Evolutionary conservation across 768 basidiomycete species (phyloP).

Genomic region (Lactifluus pinguis): DNA sequence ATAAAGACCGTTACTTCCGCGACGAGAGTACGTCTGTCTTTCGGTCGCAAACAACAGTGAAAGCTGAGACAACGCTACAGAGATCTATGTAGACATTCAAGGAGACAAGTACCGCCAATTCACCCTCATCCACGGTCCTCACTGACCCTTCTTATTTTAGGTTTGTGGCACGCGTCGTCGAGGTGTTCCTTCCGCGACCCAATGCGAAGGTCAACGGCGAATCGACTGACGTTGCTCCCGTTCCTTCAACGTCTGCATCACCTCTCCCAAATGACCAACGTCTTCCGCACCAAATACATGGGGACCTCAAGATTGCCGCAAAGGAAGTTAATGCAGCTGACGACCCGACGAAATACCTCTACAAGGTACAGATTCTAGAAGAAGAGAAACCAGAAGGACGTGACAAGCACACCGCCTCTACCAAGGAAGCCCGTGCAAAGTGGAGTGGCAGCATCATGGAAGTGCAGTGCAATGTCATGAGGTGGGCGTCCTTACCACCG

Average conservation of each 20-base stretch:
- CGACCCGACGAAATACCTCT: slow-evolving; percentile 75
- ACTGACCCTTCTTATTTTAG: slow-evolving; percentile 30
- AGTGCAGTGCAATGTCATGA: slow-evolving; percentile 71
- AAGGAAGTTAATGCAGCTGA: slow-evolving; percentile 67
- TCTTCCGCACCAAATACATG: slow-evolving; percentile 56
- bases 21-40: slow-evolving; percentile 63
- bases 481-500: slow-evolving; percentile 37
- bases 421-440: slow-evolving; percentile 46
- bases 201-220: slow-evolving; percentile 10
- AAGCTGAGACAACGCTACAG: slow-evolving; percentile 31
- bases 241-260: slow-evolving; percentile 33
- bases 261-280: slow-evolving; percentile 33
- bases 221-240: slow-evolving; percentile 15
- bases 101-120: slow-evolving; percentile 68
- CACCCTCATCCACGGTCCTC: slow-evolving; percentile 11
- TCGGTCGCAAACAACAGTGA: slow-evolving; percentile 6
- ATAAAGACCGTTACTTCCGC: slow-evolving; percentile 90
- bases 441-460: slow-evolving; percentile 76
- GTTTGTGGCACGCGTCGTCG: slow-evolving; percentile 74
- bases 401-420: slow-evolving; percentile 48
- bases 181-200: slow-evolving; percentile 55
- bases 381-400: slow-evolving; percentile 63
- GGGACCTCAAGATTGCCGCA: slow-evolving; percentile 65
- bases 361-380: slow-evolving; percentile 74
- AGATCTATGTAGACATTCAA: slow-evolving; percentile 76